A percentile compares a stretch with the other conserved stretches of the same genome.
Evolutionary conservation across 2,329 filamentous ascomycete genomes (phyloP).

Genomic region (Onygena corvina): DNA sequence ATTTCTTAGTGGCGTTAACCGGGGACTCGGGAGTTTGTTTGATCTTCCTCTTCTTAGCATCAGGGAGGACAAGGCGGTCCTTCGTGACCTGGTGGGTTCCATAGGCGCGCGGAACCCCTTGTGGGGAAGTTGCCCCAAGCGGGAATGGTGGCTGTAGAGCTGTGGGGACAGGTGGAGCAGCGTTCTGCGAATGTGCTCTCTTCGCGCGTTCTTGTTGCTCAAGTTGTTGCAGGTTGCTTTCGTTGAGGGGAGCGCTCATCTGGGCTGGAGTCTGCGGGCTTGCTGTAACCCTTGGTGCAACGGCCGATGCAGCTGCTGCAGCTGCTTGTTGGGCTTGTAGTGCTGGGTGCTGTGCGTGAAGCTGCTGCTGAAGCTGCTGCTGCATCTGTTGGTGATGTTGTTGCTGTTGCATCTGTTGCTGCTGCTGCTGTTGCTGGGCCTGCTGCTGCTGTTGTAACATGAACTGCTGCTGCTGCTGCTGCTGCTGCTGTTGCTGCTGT

Average conservation of each 20-base stretch:
- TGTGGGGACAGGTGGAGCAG: conserved; percentile 38
- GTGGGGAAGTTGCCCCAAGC: conserved; percentile 41
- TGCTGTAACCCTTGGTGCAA: conserved; percentile 17
- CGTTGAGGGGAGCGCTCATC: conserved; percentile 29
- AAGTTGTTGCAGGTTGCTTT: conserved; percentile 37
- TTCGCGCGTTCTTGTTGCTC: conserved; percentile 38
- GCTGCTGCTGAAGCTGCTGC: conserved; percentile 22
- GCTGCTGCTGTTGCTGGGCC: conserved; percentile 5
- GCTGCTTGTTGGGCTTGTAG: conserved; percentile 10
- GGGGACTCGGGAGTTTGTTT: conserved; percentile 29
- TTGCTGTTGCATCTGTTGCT: neutral
- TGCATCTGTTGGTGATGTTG: conserved; percentile 4
- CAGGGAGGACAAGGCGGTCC: conserved; percentile 47
- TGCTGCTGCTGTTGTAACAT: neutral
- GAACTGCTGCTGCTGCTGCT: conserved; percentile 4
- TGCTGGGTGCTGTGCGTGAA: neutral
- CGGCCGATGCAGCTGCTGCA: conserved; percentile 20
- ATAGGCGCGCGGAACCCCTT: conserved; percentile 47
- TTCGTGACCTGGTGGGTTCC: conserved; percentile 41
- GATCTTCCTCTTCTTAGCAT: conserved; percentile 46
- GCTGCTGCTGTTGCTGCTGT: conserved; percentile 3
- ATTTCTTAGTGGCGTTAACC: conserved; percentile 16
- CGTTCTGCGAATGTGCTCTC: conserved; percentile 30
- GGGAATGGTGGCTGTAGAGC: conserved; percentile 43
- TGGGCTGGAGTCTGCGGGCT: conserved; percentile 19